Base-by-base conservation (phyloP, 495 filamentous ascomycete species). In the Neurospora sp. region DNA sequence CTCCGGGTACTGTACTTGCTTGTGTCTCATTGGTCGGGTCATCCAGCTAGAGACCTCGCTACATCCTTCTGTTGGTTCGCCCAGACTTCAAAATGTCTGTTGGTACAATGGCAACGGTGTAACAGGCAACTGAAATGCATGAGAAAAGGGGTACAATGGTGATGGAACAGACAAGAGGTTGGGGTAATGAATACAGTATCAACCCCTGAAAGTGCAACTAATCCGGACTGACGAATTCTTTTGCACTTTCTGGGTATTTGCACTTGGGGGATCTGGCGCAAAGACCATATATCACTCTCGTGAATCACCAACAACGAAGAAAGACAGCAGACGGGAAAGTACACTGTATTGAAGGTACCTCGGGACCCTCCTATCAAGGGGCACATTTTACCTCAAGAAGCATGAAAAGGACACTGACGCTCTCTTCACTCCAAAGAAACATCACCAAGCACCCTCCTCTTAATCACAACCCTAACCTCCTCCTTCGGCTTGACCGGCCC, bases 381-480 rank as follows among this genome's bases (percentile, higher is more conserved):
- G 10, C 40, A 12, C 42, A n/a, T 8, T 22, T 5, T 37, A 7
- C 35, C 4, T 5, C 5, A 37, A 37, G 35, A 37, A 37, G 35
- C 35, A 37, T 5, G 4, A 7, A 5, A 37, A 7, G 35, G 4
- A 37, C 35, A 37, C 35, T 37, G 4, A 1, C 35, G 31, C 31
- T 35, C 4, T 5, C 4, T 61, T 35, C 8, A 16, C 6, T 65
- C 14, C 14, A 2, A 8, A 8, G 27, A 37, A 4, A 37, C 22
- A 61, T 9, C 45, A 10, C 0, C 22, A 42, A 72, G 40, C 10
- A 69, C 38, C 44, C 68, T 70, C 59, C 68, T 12, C 37, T 35
- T 27, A 70, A 73, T 73, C 16, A 48, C 2, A 48, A 73, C 72
- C n/a, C 72, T 69, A 2, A 73, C 42, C 3, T 73, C 72, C 68